Conservation (phyloP, 2,329 filamentous ascomycete genomes). For the Xylaria sp. region DNA sequence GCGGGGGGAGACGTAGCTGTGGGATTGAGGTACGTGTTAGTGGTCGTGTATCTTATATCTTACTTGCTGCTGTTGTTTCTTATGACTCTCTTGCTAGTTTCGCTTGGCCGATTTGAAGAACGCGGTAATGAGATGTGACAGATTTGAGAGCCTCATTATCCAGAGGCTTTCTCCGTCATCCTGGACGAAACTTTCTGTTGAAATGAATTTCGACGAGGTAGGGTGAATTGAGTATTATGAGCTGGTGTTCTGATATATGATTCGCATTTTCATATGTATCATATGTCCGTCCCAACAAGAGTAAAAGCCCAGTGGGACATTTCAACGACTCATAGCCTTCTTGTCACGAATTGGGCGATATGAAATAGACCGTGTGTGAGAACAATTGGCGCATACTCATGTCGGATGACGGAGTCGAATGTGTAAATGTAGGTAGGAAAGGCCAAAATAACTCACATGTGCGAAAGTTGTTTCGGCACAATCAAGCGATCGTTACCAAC, state of each 20-base stretch:
- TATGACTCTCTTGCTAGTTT: background rate
- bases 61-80: background rate
- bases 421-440: background rate
- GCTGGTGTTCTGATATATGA: background rate
- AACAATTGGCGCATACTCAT: background rate
- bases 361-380: background rate
- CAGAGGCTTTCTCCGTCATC: background rate
- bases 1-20: slow-evolving; percentile 85
- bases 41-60: background rate
- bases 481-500: slow-evolving; percentile 88
- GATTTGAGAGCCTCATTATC: too few species aligned
- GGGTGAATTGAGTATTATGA: background rate
- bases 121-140: background rate
- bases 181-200: background rate
- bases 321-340: background rate
- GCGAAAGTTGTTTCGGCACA: slow-evolving; percentile 81
- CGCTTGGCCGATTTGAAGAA: background rate
- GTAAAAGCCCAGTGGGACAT: background rate
- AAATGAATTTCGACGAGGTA: background rate
- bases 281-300: too few species aligned
- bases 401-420: background rate
- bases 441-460: slow-evolving; percentile 71
- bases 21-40: slow-evolving; percentile 7
- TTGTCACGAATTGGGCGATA: background rate
- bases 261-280: too few species aligned